Conservation (phyloP, 169 alveolate genomes). For the Plasmodium coatneyi region DNA sequence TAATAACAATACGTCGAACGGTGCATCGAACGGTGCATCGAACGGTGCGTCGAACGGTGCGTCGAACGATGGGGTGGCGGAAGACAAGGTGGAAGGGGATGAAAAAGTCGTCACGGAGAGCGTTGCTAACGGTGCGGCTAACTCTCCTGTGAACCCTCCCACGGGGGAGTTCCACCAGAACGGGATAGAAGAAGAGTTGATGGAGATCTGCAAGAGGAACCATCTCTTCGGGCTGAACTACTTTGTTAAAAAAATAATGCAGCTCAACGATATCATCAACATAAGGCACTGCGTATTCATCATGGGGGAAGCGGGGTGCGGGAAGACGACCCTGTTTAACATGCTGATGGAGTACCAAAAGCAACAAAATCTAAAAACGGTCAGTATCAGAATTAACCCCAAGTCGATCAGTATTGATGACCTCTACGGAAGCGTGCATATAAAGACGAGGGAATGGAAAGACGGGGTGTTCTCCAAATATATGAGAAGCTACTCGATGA, state of each 20-base stretch:
- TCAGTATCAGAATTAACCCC: slow-evolving; percentile 92
- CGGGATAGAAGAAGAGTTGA: slow-evolving; percentile 23
- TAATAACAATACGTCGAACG: background rate
- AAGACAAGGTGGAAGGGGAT: background rate
- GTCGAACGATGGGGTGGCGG: background rate
- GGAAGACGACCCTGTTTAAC: slow-evolving; percentile 94
- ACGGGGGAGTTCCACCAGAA: slow-evolving; percentile 1
- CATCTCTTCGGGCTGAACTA: slow-evolving; percentile 79
- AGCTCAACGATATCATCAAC: slow-evolving; percentile 92
- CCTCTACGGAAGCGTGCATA: slow-evolving; percentile 93
- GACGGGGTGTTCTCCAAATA: slow-evolving; percentile 94
- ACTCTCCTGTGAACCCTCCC: background rate
- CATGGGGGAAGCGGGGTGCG: slow-evolving; percentile 97
- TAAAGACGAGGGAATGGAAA: slow-evolving; percentile 95
- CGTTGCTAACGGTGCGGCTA: background rate
- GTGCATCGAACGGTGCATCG: background rate
- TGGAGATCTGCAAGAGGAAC: slow-evolving; percentile 52
- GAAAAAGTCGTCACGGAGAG: background rate
- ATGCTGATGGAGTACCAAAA: slow-evolving; percentile 94
- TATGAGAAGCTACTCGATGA: slow-evolving; percentile 90
- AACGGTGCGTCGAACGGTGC: background rate
- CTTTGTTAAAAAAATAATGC: slow-evolving; percentile 92
- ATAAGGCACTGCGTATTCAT: slow-evolving; percentile 97
- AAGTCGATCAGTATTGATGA: slow-evolving; percentile 93
- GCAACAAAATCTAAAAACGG: slow-evolving; percentile 91